A percentile compares a stretch with the other conserved stretches of the same genome.
Evolutionary conservation across 768 basidiomycete species (phyloP).

Genomic region (Tricholoma bakamatsutake): DNA sequence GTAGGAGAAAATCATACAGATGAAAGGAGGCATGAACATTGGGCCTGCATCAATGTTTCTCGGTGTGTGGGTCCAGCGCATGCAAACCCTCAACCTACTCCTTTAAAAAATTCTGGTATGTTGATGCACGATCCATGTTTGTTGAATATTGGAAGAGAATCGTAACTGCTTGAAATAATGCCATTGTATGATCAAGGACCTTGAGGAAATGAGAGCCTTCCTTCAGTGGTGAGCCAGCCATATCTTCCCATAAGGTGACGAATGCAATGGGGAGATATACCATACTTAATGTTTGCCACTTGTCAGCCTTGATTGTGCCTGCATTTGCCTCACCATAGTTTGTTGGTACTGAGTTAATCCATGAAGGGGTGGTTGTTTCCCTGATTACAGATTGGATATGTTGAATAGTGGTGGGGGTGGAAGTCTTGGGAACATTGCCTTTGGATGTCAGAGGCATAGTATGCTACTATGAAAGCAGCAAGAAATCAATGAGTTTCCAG

Average conservation of each 20-base stretch:
- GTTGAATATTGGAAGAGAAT: conserved; percentile 14
- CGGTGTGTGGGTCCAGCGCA: conserved; percentile 18
- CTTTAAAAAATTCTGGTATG: conserved; percentile 13
- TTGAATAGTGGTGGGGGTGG: conserved; percentile 14
- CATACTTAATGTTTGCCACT: conserved; percentile 26
- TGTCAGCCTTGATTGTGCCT: conserved; percentile 30
- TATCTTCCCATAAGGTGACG: conserved; percentile 24
- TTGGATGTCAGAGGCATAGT: too few species aligned
- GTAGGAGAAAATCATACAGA: too few species aligned
- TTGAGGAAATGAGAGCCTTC: neutral
- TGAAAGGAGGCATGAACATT: conserved; percentile 25
- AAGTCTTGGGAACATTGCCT: conserved; percentile 10
- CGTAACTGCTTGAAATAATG: conserved; percentile 20
- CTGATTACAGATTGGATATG: too few species aligned
- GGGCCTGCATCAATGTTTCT: neutral
- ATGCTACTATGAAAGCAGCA: too few species aligned
- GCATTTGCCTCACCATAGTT: conserved; percentile 22
- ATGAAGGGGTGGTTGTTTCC: too few species aligned
- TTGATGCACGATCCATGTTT: neutral
- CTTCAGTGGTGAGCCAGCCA: neutral
- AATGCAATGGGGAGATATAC: conserved; percentile 30
- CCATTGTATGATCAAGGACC: conserved; percentile 22
- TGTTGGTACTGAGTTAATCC: conserved; percentile 21
- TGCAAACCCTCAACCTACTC: conserved; percentile 18
- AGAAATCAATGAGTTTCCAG: too few species aligned